Base-by-base conservation (phyloP, 2,329 filamentous ascomycete species). In the Ophiostoma montium region DNA sequence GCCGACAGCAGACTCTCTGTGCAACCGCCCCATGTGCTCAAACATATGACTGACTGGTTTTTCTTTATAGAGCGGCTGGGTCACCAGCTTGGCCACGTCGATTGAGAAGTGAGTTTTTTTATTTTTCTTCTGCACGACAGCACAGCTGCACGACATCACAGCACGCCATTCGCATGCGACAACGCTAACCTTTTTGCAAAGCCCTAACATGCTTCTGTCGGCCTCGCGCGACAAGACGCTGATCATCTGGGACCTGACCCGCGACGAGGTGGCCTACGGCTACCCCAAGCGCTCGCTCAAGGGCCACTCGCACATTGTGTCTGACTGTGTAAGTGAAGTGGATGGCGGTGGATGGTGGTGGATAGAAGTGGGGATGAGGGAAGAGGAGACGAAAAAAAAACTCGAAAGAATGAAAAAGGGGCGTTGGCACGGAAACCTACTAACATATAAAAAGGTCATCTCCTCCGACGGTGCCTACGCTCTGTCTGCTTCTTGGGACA, bases 221-320 rank as follows among this genome's bases (percentile, higher is more conserved):
- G 90, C 78, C 66, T 87, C 81, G 69, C 88, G 92, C 75, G 92
- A 98, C 81, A 95, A 96, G 85, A 86, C 86, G 62, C 78, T 98
- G 70, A 98, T 98, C 77, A 94, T 98, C 82, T 98, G 92, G 92
- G 95, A 95, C 81, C 80, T 98, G 66, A 96, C 92, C 72, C 90
- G 92, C 74, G 89, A 96, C 72, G 92, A 96, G 76, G 82, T 82
- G 69, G 84, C 86, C 68, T 98, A 96, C 80, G 92, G 92, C 64
- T 95, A 95, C 80, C 92, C 92, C 67, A 96, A 98, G 83, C 84
- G 92, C 75, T 94, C 87, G 68, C 88, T 98, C 62, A 84, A 94
- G 76, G 92, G 92, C 67, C 92, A 98, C 81, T 95, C 89, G 59
- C 92, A 98, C 84, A 98, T 98, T 71, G 89, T 98, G 69, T 96